Evolutionary conservation across 495 filamentous ascomycete species (phyloP), one percentile per base, ranked within the genome.

Genomic region (Penicillium paxilli): DNA sequence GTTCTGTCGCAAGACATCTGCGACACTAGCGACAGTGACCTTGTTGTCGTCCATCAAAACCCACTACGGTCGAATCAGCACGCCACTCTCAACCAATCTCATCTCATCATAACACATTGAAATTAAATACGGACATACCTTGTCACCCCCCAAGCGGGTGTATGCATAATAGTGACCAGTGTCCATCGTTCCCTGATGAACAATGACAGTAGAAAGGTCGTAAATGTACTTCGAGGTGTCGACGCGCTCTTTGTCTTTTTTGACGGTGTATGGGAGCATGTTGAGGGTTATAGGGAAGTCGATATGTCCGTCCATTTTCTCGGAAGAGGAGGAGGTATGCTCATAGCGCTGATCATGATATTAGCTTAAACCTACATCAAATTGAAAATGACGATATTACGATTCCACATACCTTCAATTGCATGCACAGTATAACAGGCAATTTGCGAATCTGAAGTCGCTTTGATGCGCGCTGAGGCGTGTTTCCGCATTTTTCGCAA

Each of bases 101-200:
- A n/a, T n/a, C n/a, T n/a, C n/a, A n/a, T n/a, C n/a, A n/a, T n/a
- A n/a, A n/a, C n/a, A n/a, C n/a, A n/a, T n/a, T n/a, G n/a, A n/a
- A n/a, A n/a, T n/a, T n/a, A n/a, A n/a, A n/a, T n/a, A n/a, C n/a
- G n/a, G n/a, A n/a, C 83, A 52, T 67, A 89, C 87, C 79, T 88
- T 85, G 46, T 88, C 84, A 20, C 87, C 88, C 45, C 89, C 49
- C 10, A 67, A 84, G 19, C 89, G 76, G 44, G 87, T 89, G 69
- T 93, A 97, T n/a, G 83, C 86, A 53, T 90, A 84, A 67, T 97
- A 97, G 64, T 97, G 92, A 0, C 92, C 89, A 32, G 89, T 87
- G 58, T 96, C 90, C 52, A 96, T 88, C 63, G 90, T 88, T 12
- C 92, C 92, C 35, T 75, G 68, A 63, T 96, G 92, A 45, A 93